Evolutionary conservation across 306 rosid genomes (phyloP), one percentile per base, ranked within the genome.

Genomic region (Pterocarpus macrocarpus): DNA sequence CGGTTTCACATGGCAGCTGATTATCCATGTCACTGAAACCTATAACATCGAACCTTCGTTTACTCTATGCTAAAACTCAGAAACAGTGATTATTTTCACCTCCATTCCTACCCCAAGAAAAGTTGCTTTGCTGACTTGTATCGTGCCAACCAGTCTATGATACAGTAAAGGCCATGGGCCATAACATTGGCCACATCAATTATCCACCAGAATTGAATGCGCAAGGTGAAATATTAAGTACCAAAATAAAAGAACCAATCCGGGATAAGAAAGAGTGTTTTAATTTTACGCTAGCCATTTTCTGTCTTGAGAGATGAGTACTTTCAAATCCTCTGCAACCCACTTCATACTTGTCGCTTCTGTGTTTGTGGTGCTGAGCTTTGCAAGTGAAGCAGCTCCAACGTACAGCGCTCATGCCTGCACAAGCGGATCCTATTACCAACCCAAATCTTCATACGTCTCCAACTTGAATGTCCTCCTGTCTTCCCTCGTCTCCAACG

Each of bases 401-500:
- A 6, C 0, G 17, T 66, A 9, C 66, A 77, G 38, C 22, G 0
- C 0, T 11, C 0, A 7, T 3, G 0, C 0, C n/a, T 87, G 91
- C 76, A 28, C 57, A 11, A 0, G 17, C 12, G 52, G 14, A 5
- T 10, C 80, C 50, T 56, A 9, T n/a, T 88, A 76, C 86, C 52
- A 41, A n/a, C 75, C 90, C 4, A 90, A 90, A 43, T 75, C 86
- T 81, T 34, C 62, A 9, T 90, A 41, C 69, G 61, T 82, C 16
- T 36, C 86, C 81, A 85, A 83, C 71, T 76, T 86, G 33, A 80
- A 80, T 1, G 8, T 47, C 45, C 87, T 91, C 41, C 81, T 91
- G 64, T 72, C 90, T 3, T 63, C 83, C 52, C 88, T 92, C 4
- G 64, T 88, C 70, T 77, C 89, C 80, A 84, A 85, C 85, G 80